Percentiles rank a stretch among this genome's conserved stretches.
Conservation (phyloP, 495 filamentous ascomycete genomes). For the Penicillium bovifimosum region DNA sequence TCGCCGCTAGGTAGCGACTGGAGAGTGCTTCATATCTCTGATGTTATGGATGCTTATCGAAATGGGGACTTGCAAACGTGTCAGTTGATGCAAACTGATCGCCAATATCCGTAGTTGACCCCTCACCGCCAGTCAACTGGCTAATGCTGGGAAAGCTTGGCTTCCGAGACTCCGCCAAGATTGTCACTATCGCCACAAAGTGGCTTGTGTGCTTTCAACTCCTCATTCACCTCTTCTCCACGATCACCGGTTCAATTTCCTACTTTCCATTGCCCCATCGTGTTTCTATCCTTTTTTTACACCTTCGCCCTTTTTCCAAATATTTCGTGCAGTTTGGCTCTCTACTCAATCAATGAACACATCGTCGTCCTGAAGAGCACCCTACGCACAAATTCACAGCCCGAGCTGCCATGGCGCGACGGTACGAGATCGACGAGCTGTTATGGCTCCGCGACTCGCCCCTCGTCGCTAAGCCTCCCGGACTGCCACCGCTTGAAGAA, state of each 20-base stretch:
- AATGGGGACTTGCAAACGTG: too few relatives aligned
- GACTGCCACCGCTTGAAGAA: slow-evolving; percentile 83
- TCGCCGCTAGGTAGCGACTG: too few relatives aligned
- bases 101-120: too few relatives aligned
- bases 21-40: too few relatives aligned
- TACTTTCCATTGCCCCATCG: slow-evolving; percentile 2
- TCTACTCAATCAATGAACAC: slow-evolving; percentile 30
- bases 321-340: background rate
- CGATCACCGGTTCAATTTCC: background rate
- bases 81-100: too few relatives aligned
- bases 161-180: slow-evolving; percentile 26
- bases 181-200: slow-evolving; percentile 31
- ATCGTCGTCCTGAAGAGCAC: slow-evolving; percentile 25
- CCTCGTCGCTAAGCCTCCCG: slow-evolving; percentile 72
- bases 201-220: slow-evolving; percentile 25
- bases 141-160: slow-evolving; percentile 10
- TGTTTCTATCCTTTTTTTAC: background rate
- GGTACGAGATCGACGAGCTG: slow-evolving; percentile 78
- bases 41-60: too few relatives aligned
- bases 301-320: background rate
- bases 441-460: slow-evolving; percentile 74
- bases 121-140: background rate
- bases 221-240: slow-evolving; percentile 17
- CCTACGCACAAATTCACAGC: slow-evolving; percentile 23
- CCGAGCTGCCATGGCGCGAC: slow-evolving; percentile 46